Evolutionary conservation across 1,284 basidiomycete genomes (phyloP).

Genomic region (Puccinia triticina): DNA sequence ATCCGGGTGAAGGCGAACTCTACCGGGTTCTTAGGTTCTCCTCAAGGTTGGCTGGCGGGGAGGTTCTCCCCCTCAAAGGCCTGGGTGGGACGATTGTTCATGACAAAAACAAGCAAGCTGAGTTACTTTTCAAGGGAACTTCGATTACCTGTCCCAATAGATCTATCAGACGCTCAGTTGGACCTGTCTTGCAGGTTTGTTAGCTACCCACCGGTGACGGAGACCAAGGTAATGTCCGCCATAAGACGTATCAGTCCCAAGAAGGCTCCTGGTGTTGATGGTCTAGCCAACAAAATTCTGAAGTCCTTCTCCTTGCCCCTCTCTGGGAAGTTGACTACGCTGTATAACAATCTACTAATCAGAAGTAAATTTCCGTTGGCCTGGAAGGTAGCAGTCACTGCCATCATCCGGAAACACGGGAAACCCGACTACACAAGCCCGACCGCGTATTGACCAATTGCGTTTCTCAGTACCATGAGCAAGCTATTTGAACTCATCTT

Average conservation of each 20-base stretch:
- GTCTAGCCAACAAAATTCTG: background rate
- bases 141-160: background rate
- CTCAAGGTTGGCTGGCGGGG: no score
- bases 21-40: background rate
- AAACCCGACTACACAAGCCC: background rate
- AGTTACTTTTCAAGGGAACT: background rate
- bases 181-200: no score
- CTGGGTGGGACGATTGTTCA: background rate
- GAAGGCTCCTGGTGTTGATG: slow-evolving; percentile 14
- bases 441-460: slow-evolving; percentile 12
- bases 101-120: background rate
- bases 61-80: background rate
- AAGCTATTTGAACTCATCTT: background rate
- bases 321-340: background rate
- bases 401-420: slow-evolving; percentile 2
- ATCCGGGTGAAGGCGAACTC: background rate
- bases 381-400: slow-evolving; percentile 13
- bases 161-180: background rate
- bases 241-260: background rate
- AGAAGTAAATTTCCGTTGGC: background rate
- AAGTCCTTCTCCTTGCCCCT: background rate
- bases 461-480: no score
- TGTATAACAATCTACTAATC: background rate
- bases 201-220: background rate
- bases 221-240: background rate